Evolutionary conservation across 2,329 filamentous ascomycete species (phyloP).

Genomic region (Ceratocystis harringtonii): DNA sequence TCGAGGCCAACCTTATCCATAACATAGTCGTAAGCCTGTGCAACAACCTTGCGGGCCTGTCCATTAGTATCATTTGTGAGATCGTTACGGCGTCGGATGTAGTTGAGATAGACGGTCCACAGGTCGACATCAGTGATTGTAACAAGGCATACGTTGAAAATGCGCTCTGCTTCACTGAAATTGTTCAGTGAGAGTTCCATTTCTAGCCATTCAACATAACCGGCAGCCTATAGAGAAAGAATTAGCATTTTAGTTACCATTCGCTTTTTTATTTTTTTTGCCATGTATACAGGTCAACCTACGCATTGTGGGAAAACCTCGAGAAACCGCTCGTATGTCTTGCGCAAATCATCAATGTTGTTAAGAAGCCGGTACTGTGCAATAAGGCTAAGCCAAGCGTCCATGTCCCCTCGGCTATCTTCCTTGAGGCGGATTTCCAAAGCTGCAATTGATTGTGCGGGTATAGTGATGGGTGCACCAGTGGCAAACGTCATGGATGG

Average conservation of each 20-base stretch:
- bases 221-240: conserved; percentile 55
- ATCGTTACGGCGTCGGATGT: conserved; percentile 82
- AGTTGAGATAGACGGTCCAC: conserved; percentile 89
- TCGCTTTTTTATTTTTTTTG: background rate
- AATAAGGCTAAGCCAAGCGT: conserved; percentile 82
- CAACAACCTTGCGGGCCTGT: conserved; percentile 62
- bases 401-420: conserved; percentile 81
- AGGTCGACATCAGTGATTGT: conserved; percentile 69
- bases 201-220: conserved; percentile 78
- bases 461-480: conserved; percentile 2
- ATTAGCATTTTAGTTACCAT: background rate
- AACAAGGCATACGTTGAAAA: conserved; percentile 69
- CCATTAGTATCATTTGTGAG: conserved; percentile 62
- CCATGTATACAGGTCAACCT: conserved; percentile 33
- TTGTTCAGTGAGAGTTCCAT: conserved; percentile 85
- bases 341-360: conserved; percentile 66
- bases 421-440: conserved; percentile 85
- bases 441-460: conserved; percentile 43
- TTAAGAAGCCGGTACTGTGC: conserved; percentile 68
- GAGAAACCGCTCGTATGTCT: conserved; percentile 73
- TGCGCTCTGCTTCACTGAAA: conserved; percentile 60
- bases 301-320: conserved; percentile 81
- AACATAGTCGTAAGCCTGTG: conserved; percentile 82
- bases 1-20: conserved; percentile 82
- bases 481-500: conserved; percentile 7